phyloP scores from a whole-genome alignment of 768 basidiomycete species.

The Tylopilus rubrobrunneus region DNA sequence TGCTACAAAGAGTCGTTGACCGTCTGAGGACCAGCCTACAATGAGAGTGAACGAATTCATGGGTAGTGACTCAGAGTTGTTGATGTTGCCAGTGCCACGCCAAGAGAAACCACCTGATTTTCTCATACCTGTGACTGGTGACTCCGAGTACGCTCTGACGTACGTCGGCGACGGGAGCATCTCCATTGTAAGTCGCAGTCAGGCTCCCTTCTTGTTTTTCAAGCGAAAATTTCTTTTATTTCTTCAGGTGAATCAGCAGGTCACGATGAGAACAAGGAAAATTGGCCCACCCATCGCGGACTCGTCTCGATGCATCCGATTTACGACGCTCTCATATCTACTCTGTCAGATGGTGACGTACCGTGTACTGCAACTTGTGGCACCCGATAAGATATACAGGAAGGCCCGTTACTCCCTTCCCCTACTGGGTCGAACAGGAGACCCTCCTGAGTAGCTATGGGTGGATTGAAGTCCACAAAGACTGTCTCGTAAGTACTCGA shows the following conservation, averaged over 20 bases:
- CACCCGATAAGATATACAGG: slow-evolving; percentile 55
- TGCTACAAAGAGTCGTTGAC: too few relatives aligned
- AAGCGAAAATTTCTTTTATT: slow-evolving; percentile 2
- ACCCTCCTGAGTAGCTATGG: slow-evolving; percentile 62
- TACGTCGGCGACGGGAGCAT: slow-evolving; percentile 69
- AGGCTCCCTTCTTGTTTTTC: background rate
- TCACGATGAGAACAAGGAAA: slow-evolving; percentile 63
- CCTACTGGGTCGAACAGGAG: slow-evolving; percentile 75
- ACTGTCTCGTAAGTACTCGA: slow-evolving; percentile 57
- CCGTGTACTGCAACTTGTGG: slow-evolving; percentile 61
- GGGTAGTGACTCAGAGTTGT: too few relatives aligned
- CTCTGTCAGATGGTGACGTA: slow-evolving; percentile 63
- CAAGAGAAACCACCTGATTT: slow-evolving; percentile 32
- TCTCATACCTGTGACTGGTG: slow-evolving; percentile 23
- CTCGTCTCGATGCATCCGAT: slow-evolving; percentile 51
- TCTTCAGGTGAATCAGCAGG: slow-evolving; percentile 60
- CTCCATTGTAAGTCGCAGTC: slow-evolving; percentile 46
- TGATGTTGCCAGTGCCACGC: too few relatives aligned
- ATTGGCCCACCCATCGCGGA: slow-evolving; percentile 40
- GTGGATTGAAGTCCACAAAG: slow-evolving; percentile 68
- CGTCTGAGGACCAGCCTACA: too few relatives aligned
- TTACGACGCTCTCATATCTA: slow-evolving; percentile 64
- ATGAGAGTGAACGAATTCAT: too few relatives aligned
- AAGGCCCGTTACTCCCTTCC: slow-evolving; percentile 63
- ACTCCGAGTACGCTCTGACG: slow-evolving; percentile 46